These are phyloP conservation scores for Colletotrichum higginsianum DNA, from an alignment of 2,329 filamentous ascomycete species.

Conservation along the genomic window DNA sequence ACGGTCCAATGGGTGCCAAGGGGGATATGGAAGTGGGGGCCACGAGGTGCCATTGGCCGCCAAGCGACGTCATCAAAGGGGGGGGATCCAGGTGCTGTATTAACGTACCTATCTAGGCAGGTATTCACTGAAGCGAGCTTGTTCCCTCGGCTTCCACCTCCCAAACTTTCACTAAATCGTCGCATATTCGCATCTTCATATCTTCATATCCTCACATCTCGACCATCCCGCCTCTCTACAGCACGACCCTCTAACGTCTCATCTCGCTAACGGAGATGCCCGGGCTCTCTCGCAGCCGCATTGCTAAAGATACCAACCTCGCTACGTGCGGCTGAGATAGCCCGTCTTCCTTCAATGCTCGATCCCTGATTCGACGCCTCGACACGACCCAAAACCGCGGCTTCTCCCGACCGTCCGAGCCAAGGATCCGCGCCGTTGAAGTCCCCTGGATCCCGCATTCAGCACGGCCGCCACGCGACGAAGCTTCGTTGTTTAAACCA, in stretches of 20 bases:
- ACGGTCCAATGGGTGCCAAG: neutral
- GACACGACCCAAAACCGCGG: conserved; percentile 9
- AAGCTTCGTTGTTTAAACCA: conserved; percentile 5
- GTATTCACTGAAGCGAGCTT: neutral
- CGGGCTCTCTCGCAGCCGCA: neutral
- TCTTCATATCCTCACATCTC: neutral
- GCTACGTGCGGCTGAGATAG: conserved; percentile 31
- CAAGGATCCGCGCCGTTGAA: conserved; percentile 4
- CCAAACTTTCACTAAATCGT: neutral
- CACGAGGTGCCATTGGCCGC: neutral
- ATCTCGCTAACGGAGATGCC: conserved; percentile 1
- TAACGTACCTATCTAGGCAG: too few relatives aligned
- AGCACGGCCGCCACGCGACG: conserved; percentile 18
- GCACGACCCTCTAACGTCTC: neutral
- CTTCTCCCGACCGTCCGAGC: neutral
- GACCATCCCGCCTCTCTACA: neutral
- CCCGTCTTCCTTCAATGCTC: neutral
- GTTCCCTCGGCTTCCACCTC: neutral
- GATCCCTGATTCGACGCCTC: conserved; percentile 23
- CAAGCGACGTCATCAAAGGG: conserved; percentile 36
- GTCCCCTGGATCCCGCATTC: conserved; percentile 8
- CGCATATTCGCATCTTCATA: neutral
- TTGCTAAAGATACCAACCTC: conserved; percentile 3
- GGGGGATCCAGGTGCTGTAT: neutral
- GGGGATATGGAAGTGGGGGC: conserved; percentile 5